These are phyloP conservation scores for Plectosphaerella sp. DNA, from an alignment of 2,329 filamentous ascomycete species.

Conservation along the genomic window DNA sequence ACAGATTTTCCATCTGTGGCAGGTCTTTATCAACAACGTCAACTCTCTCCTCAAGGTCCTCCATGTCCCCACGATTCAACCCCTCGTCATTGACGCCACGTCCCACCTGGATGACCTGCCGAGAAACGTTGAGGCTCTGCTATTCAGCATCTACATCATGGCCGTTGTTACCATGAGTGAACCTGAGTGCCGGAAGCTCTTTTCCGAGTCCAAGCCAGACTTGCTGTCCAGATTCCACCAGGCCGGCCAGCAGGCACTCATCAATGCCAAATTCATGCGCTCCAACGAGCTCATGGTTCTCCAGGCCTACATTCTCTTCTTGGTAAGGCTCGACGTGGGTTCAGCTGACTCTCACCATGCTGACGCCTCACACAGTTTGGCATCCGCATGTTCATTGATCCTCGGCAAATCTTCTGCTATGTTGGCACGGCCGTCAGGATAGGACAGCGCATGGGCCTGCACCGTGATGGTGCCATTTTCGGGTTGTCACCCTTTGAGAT, in stretches of 20 bases:
- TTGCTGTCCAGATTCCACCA: conserved; percentile 50
- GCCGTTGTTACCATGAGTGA: conserved; percentile 56
- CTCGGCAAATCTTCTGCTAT: conserved; percentile 55
- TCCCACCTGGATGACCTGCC: conserved; percentile 49
- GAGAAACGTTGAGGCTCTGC: conserved; percentile 57
- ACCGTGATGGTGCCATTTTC: conserved; percentile 54
- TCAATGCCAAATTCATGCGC: conserved; percentile 63
- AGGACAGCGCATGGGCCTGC: conserved; percentile 64
- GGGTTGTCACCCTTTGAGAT: conserved; percentile 54
- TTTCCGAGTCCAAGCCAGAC: conserved; percentile 47
- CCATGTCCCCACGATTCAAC: conserved; percentile 61
- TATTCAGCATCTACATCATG: conserved; percentile 62
- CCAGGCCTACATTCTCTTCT: conserved; percentile 63
- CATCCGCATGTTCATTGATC: conserved; percentile 56
- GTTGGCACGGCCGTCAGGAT: conserved; percentile 64
- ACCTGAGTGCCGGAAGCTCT: conserved; percentile 43
- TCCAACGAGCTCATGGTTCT: conserved; percentile 61
- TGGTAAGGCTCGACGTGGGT: conserved; percentile 41
- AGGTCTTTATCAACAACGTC: conserved; percentile 65
- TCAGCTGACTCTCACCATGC: background rate
- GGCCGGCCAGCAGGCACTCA: conserved; percentile 59
- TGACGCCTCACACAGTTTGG: conserved; percentile 19
- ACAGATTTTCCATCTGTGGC: conserved; percentile 63
- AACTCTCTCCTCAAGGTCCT: conserved; percentile 66
- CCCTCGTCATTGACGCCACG: conserved; percentile 58